phyloP scores from a whole-genome alignment of 495 filamentous ascomycete species.

The Penicillium angulare region DNA sequence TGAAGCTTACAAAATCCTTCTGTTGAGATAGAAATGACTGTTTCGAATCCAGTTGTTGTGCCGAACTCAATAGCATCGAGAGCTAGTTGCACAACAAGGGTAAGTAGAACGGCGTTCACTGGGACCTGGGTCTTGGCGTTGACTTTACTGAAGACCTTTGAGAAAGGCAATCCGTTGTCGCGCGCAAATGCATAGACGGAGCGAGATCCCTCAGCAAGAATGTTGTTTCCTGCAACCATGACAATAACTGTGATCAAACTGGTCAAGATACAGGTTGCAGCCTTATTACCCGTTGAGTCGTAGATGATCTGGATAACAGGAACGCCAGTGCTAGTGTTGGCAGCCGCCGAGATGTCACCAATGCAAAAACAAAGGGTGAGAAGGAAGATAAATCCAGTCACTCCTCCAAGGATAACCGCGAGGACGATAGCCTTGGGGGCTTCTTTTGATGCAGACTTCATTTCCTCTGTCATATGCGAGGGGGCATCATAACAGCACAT shows the following conservation, averaged over 20 bases:
- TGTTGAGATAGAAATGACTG: conserved; percentile 55
- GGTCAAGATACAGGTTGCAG: conserved; percentile 39
- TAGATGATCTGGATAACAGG: conserved; percentile 51
- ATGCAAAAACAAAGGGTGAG: conserved; percentile 51
- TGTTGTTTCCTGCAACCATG: conserved; percentile 38
- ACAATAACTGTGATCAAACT: conserved; percentile 42
- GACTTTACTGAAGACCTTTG: conserved; percentile 41
- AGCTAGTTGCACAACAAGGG: conserved; percentile 49
- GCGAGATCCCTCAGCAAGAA: conserved; percentile 46
- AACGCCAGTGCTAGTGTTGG: conserved; percentile 41
- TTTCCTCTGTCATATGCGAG: conserved; percentile 51
- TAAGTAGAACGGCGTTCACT: conserved; percentile 49
- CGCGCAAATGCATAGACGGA: conserved; percentile 47
- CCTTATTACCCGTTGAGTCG: conserved; percentile 42
- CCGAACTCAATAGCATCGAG: conserved; percentile 59
- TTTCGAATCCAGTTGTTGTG: conserved; percentile 56
- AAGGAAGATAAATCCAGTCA: conserved; percentile 52
- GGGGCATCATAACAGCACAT: conserved; percentile 55
- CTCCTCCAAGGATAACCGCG: conserved; percentile 48
- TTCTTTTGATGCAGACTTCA: conserved; percentile 47
- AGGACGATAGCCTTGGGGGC: conserved; percentile 55
- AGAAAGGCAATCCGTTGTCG: conserved; percentile 49
- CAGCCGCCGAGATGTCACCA: conserved; percentile 40
- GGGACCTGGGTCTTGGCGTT: conserved; percentile 40
- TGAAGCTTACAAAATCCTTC: conserved; percentile 54